Evolutionary conservation across 2,329 filamentous ascomycete species (phyloP), one percentile per base, ranked within the genome.

Genomic region (Ascochyta rabiei): DNA sequence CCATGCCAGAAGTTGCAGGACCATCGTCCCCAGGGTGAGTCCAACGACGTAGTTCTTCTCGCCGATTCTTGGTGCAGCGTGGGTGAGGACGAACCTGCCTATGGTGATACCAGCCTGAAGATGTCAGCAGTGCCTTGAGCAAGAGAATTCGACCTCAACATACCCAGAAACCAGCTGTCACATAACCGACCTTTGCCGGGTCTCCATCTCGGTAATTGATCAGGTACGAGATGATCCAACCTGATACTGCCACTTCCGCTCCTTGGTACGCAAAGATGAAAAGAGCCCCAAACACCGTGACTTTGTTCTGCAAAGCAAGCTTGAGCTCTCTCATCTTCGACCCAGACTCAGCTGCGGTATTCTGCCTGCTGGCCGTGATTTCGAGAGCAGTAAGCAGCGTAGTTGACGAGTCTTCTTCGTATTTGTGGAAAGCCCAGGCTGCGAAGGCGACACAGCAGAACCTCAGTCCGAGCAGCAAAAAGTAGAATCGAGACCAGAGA

Each of bases 181-280:
- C 89, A 72, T 95, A 95, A 31, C 91, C 91, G 16, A 95, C 89
- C 3, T 82, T 80, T 0, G 82, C 79, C 6, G 89, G 89, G 63
- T 89, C 81, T 13, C 89, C 90, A 52, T 86, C 79, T 33, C 90
- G 86, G 59, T 86, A 84, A 44, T 83, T 82, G 73, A 95, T 91
- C 34, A 96, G 79, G 77, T 93, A 96, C 2, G 89, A 91, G 58
- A 93, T 91, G 43, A 93, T 88, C 91, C 91, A 96, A 48, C 91
- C 90, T 0, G 88, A 90, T 60, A 93, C 90, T 13, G 87, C 87
- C 15, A 96, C 90, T 75, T 96, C 91, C 31, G 89, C 88, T 30
- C 90, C 91, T 74, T 95, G 90, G 73, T 96, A 96, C 23, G 87
- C 85, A 72, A 96, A 95, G 72, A 95, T 89, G 78, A 95, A 95